Evolutionary conservation across 179 eudicot species (phyloP).

Genomic region (Spergularia azorica): DNA sequence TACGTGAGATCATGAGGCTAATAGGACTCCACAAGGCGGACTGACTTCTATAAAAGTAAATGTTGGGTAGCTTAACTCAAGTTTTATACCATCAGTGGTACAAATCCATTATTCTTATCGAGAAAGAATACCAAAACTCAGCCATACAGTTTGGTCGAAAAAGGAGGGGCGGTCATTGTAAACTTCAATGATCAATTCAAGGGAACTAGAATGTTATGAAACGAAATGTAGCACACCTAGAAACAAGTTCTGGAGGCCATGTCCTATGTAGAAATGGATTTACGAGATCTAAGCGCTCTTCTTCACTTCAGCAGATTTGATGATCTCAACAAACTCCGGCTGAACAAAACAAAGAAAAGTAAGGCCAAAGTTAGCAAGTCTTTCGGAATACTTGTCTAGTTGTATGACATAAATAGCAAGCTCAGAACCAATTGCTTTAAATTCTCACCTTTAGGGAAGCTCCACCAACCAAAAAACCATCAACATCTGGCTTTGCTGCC

Average conservation of each 20-base stretch:
- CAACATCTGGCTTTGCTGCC: conserved; percentile 55
- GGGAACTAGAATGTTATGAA: neutral
- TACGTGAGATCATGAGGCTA: too few species aligned
- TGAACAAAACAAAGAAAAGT: conserved; percentile 9
- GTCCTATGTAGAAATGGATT: conserved; percentile 5
- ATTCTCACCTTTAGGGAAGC: conserved; percentile 51
- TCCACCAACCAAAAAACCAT: conserved; percentile 65
- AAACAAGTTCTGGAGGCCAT: neutral
- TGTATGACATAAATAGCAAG: neutral
- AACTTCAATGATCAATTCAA: neutral
- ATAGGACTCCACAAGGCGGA: too few species aligned
- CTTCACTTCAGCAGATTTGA: conserved; percentile 44
- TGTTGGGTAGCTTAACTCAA: neutral
- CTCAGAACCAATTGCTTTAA: too few species aligned
- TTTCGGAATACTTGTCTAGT: neutral
- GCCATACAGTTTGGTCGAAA: neutral
- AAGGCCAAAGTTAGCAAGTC: neutral
- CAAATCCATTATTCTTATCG: neutral
- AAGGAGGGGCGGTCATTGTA: neutral
- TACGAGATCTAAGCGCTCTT: conserved; percentile 31
- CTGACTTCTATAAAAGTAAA: neutral
- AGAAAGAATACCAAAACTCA: neutral
- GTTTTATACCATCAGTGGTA: neutral
- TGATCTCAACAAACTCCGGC: conserved; percentile 50
- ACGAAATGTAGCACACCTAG: neutral